phyloP scores from a whole-genome alignment of 768 basidiomycete species.

The Russula sp. region DNA sequence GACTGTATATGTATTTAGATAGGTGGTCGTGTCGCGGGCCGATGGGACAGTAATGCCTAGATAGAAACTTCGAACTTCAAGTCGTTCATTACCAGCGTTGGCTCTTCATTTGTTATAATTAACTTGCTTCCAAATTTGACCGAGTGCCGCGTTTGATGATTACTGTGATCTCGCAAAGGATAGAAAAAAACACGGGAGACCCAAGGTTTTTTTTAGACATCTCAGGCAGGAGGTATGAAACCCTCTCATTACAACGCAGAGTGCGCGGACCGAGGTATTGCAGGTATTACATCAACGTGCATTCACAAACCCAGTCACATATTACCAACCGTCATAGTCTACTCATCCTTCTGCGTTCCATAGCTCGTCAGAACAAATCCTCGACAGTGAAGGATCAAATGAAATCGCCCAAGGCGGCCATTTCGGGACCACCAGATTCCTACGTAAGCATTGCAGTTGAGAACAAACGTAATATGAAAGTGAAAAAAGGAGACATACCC shows the following conservation, averaged over 20 bases:
- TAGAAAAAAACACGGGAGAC: not conserved
- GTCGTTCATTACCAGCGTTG: not conserved
- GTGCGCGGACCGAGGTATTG: not conserved
- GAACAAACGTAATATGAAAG: not conserved
- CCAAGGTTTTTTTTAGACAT: not conserved
- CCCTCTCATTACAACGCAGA: constrained; percentile 6
- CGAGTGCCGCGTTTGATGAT: not conserved
- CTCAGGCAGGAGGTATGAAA: not conserved
- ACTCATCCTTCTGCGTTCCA: not conserved
- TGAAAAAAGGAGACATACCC: constrained; percentile 38
- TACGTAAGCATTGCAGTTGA: constrained; percentile 30
- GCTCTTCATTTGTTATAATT: not conserved
- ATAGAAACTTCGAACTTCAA: not conserved
- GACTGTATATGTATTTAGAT: not conserved
- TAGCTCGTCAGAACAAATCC: not conserved
- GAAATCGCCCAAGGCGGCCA: constrained; percentile 76
- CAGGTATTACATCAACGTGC: constrained; percentile 4
- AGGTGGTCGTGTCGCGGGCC: constrained; percentile 16
- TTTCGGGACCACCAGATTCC: constrained; percentile 80
- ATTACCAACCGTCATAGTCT: constrained; percentile 4
- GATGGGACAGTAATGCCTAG: constrained; percentile 20
- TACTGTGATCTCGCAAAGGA: not conserved
- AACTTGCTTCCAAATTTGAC: not conserved
- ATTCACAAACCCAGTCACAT: not conserved
- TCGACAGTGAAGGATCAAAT: constrained; percentile 43